Conservation (phyloP, 176 grass and related monocot species). For the Cenchrus americanus region DNA sequence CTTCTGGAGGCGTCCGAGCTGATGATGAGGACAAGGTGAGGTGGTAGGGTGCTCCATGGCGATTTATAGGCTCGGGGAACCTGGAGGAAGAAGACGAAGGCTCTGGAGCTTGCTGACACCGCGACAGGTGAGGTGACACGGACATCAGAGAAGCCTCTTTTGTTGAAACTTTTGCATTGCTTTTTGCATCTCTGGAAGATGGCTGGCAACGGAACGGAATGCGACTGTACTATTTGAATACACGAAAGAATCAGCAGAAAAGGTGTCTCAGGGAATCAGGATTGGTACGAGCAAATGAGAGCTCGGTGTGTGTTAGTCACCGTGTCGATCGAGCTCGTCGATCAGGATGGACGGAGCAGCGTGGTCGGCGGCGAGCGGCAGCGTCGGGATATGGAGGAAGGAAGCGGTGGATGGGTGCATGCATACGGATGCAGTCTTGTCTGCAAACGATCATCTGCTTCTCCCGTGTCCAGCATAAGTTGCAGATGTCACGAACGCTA, state of each 20-base stretch:
- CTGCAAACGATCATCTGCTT: too few relatives aligned
- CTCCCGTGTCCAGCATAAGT: background rate
- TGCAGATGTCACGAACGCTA: too few relatives aligned
- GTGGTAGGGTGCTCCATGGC: too few relatives aligned
- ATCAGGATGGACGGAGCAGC: background rate
- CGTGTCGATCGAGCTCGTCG: too few relatives aligned
- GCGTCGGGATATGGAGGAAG: background rate
- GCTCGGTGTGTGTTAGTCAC: background rate
- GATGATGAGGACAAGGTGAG: too few relatives aligned
- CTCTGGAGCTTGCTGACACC: slow-evolving; percentile 4
- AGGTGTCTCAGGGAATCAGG: background rate
- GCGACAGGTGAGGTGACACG: background rate
- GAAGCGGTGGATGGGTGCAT: too few relatives aligned
- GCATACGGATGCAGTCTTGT: background rate
- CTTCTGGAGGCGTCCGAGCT: too few relatives aligned
- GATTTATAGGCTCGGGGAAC: background rate
- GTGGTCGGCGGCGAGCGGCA: background rate
- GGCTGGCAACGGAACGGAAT: background rate
- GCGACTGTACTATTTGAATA: background rate
- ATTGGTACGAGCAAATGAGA: background rate
- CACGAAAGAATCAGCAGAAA: background rate
- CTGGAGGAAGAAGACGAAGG: background rate
- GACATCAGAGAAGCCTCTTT: background rate
- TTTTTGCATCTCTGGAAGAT: background rate
- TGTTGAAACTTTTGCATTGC: background rate